Evolutionary conservation across 805 yeast genomes (phyloP).

Genomic region (Saccharomycopsis selenospora): DNA sequence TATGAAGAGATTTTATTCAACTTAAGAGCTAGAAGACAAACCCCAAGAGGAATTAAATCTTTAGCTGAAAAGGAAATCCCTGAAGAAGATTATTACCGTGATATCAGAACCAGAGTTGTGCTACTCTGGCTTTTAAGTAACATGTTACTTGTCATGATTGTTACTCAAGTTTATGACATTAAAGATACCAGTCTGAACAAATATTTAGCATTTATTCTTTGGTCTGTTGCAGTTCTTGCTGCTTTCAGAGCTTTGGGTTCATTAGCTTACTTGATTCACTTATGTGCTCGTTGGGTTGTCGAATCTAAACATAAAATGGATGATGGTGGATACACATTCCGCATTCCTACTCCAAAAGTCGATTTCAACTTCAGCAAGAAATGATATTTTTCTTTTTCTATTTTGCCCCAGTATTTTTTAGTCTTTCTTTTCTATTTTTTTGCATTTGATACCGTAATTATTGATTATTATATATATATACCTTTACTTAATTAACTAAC

Average conservation of each 20-base stretch:
- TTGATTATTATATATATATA: no score
- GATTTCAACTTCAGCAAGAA: slow-evolving; percentile 9
- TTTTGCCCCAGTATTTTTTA: no score
- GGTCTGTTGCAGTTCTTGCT: slow-evolving; percentile 88
- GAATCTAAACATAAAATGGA: slow-evolving; percentile 35
- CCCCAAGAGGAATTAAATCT: slow-evolving; percentile 43
- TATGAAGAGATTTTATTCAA: slow-evolving; percentile 69
- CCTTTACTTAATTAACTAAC: no score
- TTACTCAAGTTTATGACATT: slow-evolving; percentile 73
- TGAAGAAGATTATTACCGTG: slow-evolving; percentile 83
- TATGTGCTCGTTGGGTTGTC: slow-evolving; percentile 33
- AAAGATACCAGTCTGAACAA: slow-evolving; percentile 60
- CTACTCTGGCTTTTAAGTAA: slow-evolving; percentile 87
- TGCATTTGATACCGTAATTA: no score
- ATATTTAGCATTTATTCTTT: slow-evolving; percentile 75
- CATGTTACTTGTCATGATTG: slow-evolving; percentile 74
- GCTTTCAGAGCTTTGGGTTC: slow-evolving; percentile 81
- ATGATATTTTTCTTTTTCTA: no score
- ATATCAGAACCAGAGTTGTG: slow-evolving; percentile 92
- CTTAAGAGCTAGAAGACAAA: slow-evolving; percentile 61
- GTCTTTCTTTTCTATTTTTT: no score
- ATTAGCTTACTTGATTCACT: slow-evolving; percentile 48
- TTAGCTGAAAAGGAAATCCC: slow-evolving; percentile 33
- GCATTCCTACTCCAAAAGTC: slow-evolving; percentile 17
- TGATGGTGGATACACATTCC: slow-evolving; percentile 27